phyloP scores from a whole-genome alignment of 1,284 basidiomycete genomes.

The Microbotryomycetes sp. region DNA sequence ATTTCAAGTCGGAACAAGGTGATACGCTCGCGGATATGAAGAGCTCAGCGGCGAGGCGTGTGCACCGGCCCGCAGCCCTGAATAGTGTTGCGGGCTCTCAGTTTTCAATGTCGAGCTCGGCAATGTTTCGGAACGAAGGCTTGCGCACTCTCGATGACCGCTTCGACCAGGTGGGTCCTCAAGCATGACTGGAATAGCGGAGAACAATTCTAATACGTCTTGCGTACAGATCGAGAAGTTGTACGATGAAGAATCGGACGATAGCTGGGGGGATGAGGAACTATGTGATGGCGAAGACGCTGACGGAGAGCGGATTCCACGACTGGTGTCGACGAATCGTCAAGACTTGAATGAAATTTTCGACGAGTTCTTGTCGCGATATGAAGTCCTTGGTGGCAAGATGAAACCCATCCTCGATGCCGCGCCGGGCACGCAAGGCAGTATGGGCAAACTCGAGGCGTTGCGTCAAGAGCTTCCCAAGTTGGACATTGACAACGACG shows the following conservation, averaged over 20 bases:
- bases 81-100: slow-evolving; percentile 49
- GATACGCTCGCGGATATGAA: slow-evolving; percentile 58
- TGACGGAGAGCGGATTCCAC: slow-evolving; percentile 59
- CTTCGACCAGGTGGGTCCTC: slow-evolving; percentile 74
- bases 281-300: slow-evolving; percentile 39
- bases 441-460: slow-evolving; percentile 61
- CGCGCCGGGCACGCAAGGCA: slow-evolving; percentile 44
- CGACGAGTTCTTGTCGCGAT: slow-evolving; percentile 88
- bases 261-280: slow-evolving; percentile 36
- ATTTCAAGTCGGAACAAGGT: slow-evolving; percentile 52
- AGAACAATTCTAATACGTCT: background rate
- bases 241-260: slow-evolving; percentile 49
- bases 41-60: slow-evolving; percentile 66
- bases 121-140: slow-evolving; percentile 87
- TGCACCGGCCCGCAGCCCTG: slow-evolving; percentile 55
- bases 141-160: slow-evolving; percentile 82
- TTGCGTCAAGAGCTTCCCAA: slow-evolving; percentile 69
- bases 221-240: slow-evolving; percentile 58
- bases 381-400: slow-evolving; percentile 75
- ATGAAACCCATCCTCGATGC: slow-evolving; percentile 54
- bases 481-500: slow-evolving; percentile 42
- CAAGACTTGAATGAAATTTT: slow-evolving; percentile 87
- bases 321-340: slow-evolving; percentile 55
- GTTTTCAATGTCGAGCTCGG: slow-evolving; percentile 94
- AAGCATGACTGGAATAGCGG: slow-evolving; percentile 29